Conservation (phyloP, 2,329 filamentous ascomycete species). For the Trichothecium sympodiale region DNA sequence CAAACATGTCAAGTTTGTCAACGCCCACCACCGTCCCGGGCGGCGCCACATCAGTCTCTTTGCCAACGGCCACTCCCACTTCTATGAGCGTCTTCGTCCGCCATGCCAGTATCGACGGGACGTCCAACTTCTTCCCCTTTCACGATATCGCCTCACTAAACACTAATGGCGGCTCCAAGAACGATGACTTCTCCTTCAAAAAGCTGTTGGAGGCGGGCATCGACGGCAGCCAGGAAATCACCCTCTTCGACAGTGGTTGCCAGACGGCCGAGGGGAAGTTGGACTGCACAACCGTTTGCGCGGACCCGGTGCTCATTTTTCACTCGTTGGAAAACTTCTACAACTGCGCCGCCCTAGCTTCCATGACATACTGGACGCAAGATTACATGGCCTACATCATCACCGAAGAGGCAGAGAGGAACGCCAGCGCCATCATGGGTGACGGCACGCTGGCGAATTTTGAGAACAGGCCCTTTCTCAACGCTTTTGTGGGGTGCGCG, state of each 20-base stretch:
- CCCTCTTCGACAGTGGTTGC: slow-evolving; percentile 22
- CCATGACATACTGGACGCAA: slow-evolving; percentile 21
- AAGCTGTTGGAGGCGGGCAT: slow-evolving; percentile 21
- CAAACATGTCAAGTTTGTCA: no score
- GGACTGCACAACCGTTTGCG: slow-evolving; percentile 22
- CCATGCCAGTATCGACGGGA: slow-evolving; percentile 16
- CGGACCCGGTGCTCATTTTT: slow-evolving; percentile 17
- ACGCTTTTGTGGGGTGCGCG: slow-evolving; percentile 21
- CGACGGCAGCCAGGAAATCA: slow-evolving; percentile 19
- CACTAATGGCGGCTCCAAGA: slow-evolving; percentile 1
- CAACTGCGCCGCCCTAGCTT: slow-evolving; percentile 24
- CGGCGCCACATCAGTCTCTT: no score
- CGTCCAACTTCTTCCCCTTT: slow-evolving; percentile 25
- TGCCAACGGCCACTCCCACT: slow-evolving; percentile 9
- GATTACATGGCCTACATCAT: slow-evolving; percentile 18
- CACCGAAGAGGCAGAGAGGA: slow-evolving; percentile 20
- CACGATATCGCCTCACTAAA: slow-evolving; percentile 20
- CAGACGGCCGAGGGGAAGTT: slow-evolving; percentile 11
- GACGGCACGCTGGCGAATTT: slow-evolving; percentile 18
- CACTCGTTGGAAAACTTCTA: slow-evolving; percentile 25
- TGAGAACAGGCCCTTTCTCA: slow-evolving; percentile 17
- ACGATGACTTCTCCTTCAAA: slow-evolving; percentile 18
- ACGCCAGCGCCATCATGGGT: slow-evolving; percentile 25
- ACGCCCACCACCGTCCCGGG: no score
- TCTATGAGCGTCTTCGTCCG: slow-evolving; percentile 18